These are phyloP conservation scores for Coemansia nantahalensis DNA, from an alignment of 192 early-diverging fungal genomes.

Conservation along the genomic window DNA sequence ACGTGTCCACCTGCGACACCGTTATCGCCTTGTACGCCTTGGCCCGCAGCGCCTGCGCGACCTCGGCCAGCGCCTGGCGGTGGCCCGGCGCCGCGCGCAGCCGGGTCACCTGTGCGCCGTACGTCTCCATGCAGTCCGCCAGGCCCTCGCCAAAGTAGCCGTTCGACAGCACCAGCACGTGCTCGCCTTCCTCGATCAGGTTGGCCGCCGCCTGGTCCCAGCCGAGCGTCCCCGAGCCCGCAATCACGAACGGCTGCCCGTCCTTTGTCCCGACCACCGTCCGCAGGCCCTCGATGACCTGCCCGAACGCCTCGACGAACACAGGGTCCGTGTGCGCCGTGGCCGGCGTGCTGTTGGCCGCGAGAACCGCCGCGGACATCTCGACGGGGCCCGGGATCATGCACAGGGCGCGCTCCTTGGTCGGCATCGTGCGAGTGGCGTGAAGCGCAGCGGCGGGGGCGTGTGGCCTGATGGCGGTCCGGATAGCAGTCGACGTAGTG, in stretches of 20 bases:
- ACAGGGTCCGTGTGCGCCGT: conserved; percentile 89
- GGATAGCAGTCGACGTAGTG: background rate
- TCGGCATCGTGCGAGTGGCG: background rate
- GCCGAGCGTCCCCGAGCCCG: conserved; percentile 95
- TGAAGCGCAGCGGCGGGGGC: background rate
- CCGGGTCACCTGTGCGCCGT: conserved; percentile 83
- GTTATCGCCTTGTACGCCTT: conserved; percentile 84
- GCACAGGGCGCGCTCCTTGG: conserved; percentile 69
- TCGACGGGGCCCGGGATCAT: conserved; percentile 98
- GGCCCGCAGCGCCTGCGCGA: conserved; percentile 62
- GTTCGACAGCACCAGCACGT: conserved; percentile 84
- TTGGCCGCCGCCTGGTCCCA: conserved; percentile 97
- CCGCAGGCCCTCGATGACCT: conserved; percentile 79
- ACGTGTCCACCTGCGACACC: conserved; percentile 96
- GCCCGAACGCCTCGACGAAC: conserved; percentile 87
- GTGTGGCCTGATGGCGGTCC: too few relatives aligned
- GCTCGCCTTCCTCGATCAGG: conserved; percentile 83
- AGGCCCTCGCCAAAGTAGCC: conserved; percentile 98
- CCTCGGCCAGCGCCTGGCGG: conserved; percentile 63
- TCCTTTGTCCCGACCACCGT: conserved; percentile 72
- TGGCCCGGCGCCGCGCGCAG: conserved; percentile 68
- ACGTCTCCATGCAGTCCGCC: conserved; percentile 84
- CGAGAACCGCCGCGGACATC: conserved; percentile 84
- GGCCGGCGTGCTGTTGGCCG: conserved; percentile 83
- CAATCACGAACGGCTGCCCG: conserved; percentile 91